A percentile compares a stretch with the other conserved stretches of the same genome.
phyloP scores from a whole-genome alignment of 2,329 filamentous ascomycete species.

The Colletotrichum coccodes region DNA sequence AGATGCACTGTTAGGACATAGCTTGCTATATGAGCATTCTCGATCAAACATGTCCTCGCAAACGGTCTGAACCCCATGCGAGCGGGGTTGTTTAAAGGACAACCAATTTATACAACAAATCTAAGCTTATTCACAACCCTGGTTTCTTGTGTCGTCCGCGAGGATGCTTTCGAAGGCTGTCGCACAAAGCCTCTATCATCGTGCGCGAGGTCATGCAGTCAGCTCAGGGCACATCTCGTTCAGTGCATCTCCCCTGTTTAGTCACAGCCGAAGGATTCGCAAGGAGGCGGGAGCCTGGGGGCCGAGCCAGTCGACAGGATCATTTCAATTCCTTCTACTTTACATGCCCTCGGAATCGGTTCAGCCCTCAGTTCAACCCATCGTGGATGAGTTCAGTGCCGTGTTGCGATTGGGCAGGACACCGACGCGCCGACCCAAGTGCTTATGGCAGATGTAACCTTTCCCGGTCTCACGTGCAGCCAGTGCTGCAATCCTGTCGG shows the following conservation, averaged over 20 bases:
- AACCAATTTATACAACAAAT: neutral
- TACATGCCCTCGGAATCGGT: neutral
- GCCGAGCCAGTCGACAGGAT: neutral
- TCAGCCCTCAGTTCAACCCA: neutral
- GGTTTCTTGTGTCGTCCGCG: neutral
- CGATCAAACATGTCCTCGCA: neutral
- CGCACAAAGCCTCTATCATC: neutral
- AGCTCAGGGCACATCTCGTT: neutral
- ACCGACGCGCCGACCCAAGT: constrained; percentile 11
- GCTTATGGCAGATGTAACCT: constrained; percentile 32
- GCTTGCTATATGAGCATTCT: too few relatives aligned
- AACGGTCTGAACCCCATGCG: neutral
- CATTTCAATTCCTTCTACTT: neutral
- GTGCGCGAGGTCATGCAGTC: neutral
- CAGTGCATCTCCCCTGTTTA: neutral
- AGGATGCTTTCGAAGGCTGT: neutral
- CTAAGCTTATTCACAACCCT: neutral
- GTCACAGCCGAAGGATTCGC: constrained; percentile 1
- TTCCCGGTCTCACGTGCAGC: constrained; percentile 25
- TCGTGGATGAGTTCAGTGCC: neutral
- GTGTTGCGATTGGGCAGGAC: constrained; percentile 6
- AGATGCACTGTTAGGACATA: neutral
- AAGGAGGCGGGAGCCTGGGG: neutral
- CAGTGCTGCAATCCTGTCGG: neutral
- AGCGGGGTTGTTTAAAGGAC: too few relatives aligned